Base-by-base conservation (phyloP, 2,329 filamentous ascomycete species). In the Bipolaris gigantea region DNA sequence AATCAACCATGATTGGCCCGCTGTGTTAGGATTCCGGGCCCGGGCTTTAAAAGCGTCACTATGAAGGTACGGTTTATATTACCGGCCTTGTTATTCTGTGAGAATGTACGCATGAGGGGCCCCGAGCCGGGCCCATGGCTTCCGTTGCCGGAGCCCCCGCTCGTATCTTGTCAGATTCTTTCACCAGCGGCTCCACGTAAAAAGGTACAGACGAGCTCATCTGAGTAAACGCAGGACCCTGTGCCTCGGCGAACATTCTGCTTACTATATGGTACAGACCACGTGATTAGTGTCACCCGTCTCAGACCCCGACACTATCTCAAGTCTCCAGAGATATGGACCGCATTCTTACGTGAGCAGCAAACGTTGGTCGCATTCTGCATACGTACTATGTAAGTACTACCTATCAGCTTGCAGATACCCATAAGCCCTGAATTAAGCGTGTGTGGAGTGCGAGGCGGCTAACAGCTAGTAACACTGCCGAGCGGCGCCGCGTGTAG, bases 1-100 rank as follows among this genome's bases (percentile, higher is more conserved):
- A 19, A 43, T 18, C 32, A 30, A 21, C 45, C 40, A 32, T 65
- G 51, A 71, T 71, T 71, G 68, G 68, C 18, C 43, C 44, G n/a
- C 40, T 23, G n/a, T 30, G 30, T 38, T 43, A 48, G 44, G 10
- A 19, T 49, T 58, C 58, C 64, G 62, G 58, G 51, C 50, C 49
- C 59, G 50, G 52, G 34, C n/a, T 54, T 53, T 45, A 53, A 61
- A 57, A 59, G 53, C 53, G 52, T 55, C 61, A 55, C 42, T 50
- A 23, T 42, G 40, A 54, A 23, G 33, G 39, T 43, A 57, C 27
- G 3, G 62, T 58, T 40, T 61, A 53, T 40, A 32, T 48, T 42
- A 53, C 51, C 51, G 53, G 60, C 53, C 49, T 40, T 54, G 59
- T 55, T 25, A 40, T 33, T 42, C 30, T 34, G 38, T 16, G 15